phyloP scores from a whole-genome alignment of 1,139 yeast species.

The Geotrichum macrosporum region DNA sequence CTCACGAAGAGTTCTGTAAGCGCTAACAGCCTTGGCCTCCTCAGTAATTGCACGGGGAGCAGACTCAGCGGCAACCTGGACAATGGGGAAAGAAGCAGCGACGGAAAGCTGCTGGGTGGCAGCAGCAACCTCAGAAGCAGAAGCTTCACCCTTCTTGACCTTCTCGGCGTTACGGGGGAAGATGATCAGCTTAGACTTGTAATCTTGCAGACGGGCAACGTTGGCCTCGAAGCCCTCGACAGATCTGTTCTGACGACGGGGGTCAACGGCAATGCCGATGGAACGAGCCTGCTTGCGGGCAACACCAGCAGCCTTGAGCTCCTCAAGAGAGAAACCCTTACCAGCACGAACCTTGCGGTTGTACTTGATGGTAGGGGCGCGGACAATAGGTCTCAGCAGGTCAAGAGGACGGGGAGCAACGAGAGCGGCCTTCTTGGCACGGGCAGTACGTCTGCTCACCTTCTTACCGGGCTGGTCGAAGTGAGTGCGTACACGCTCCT shows the following conservation, averaged over 20 bases:
- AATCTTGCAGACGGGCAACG: conserved; percentile 95
- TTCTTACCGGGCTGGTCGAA: conserved; percentile 99
- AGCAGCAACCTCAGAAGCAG: conserved; percentile 63
- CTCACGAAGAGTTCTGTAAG: conserved; percentile 91
- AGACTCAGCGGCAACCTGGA: conserved; percentile 66
- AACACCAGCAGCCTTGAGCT: conserved; percentile 96
- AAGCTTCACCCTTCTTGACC: conserved; percentile 47
- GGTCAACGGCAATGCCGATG: conserved; percentile 97
- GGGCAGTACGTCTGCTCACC: conserved; percentile 91
- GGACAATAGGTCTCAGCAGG: conserved; percentile 92
- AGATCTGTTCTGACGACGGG: conserved; percentile 99
- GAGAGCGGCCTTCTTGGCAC: conserved; percentile 91
- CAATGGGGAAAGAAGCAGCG: conserved; percentile 88
- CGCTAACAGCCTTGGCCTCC: conserved; percentile 59
- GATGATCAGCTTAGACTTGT: conserved; percentile 91
- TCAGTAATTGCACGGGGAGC: conserved; percentile 92
- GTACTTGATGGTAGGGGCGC: conserved; percentile 98
- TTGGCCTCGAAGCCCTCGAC: conserved; percentile 92
- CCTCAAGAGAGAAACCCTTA: conserved; percentile 98
- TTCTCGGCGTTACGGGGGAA: conserved; percentile 83
- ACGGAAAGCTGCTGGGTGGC: conserved; percentile 70
- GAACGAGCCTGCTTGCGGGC: conserved; percentile 96
- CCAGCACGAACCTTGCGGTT: conserved; percentile 99
- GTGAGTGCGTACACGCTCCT: conserved; percentile 98
- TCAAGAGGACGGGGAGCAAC: conserved; percentile 98